Conservation (phyloP, 805 yeast genomes). For the Maudiozyma serrabonitensis region DNA sequence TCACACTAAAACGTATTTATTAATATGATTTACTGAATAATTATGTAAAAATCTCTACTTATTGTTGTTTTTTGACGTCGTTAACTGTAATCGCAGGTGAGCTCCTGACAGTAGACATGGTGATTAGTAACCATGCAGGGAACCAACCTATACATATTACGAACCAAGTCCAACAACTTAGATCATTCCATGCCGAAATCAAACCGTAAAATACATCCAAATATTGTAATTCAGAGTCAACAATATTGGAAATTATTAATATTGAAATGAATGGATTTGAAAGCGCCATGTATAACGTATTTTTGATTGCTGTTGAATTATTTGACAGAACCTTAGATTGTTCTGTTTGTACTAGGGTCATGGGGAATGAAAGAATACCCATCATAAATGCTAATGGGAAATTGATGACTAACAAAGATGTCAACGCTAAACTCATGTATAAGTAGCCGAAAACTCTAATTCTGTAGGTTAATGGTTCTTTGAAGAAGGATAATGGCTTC, state of each 20-base stretch:
- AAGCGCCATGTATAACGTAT: slow-evolving; percentile 30
- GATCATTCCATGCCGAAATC: slow-evolving; percentile 51
- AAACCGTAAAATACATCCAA: slow-evolving; percentile 40
- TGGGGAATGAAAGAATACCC: slow-evolving; percentile 65
- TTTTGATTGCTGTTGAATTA: slow-evolving; percentile 11
- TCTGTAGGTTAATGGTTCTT: slow-evolving; percentile 19
- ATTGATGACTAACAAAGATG: slow-evolving; percentile 70
- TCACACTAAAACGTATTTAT: too few relatives aligned
- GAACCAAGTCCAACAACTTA: slow-evolving; percentile 83
- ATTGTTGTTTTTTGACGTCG: slow-evolving; percentile 1
- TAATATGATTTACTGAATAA: too few relatives aligned
- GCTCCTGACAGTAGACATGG: slow-evolving; percentile 16
- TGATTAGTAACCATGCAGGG: slow-evolving; percentile 60
- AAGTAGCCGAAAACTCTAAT: slow-evolving; percentile 42
- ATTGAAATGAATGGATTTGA: slow-evolving; percentile 45
- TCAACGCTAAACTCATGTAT: slow-evolving; percentile 55
- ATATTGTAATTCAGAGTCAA: slow-evolving; percentile 30
- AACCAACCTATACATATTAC: slow-evolving; percentile 67
- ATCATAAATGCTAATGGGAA: slow-evolving; percentile 69
- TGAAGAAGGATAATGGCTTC: background rate
- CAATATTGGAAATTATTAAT: slow-evolving; percentile 24
- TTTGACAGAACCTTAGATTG: slow-evolving; percentile 1
- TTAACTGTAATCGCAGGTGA: background rate
- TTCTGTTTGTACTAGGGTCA: slow-evolving; percentile 42
- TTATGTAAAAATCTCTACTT: background rate